These are phyloP conservation scores for Aaosphaeria pasadenensis DNA, from an alignment of 2,329 filamentous ascomycete genomes.

Conservation along the genomic window DNA sequence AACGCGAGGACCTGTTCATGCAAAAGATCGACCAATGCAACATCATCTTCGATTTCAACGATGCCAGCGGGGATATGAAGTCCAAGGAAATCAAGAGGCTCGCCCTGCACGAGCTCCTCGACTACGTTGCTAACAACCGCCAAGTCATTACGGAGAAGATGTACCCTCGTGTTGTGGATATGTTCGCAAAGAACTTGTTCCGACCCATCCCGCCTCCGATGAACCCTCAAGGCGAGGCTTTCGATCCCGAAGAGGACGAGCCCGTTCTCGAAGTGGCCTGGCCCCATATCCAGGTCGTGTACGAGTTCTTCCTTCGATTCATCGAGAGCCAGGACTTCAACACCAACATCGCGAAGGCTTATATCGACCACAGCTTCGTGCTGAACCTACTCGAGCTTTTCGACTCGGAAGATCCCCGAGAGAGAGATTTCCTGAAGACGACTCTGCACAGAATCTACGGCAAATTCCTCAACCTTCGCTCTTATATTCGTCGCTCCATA, in stretches of 20 bases:
- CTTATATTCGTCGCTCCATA: conserved; percentile 96
- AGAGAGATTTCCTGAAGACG: conserved; percentile 96
- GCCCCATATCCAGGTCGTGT: conserved; percentile 99
- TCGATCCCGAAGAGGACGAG: conserved; percentile 97
- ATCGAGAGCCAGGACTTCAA: conserved; percentile 99
- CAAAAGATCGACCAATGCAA: conserved; percentile 99
- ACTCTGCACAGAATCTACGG: conserved; percentile 97
- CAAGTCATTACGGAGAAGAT: conserved; percentile 98
- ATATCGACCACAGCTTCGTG: conserved; percentile 98
- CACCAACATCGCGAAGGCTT: conserved; percentile 98
- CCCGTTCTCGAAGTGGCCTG: conserved; percentile 96
- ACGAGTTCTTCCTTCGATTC: conserved; percentile 98
- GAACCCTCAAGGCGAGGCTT: conserved; percentile 96
- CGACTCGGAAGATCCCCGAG: conserved; percentile 94
- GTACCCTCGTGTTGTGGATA: conserved; percentile 97
- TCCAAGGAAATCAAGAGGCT: conserved; percentile 99
- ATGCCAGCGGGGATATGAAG: conserved; percentile 97
- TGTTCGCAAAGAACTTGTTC: conserved; percentile 99
- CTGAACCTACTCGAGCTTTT: conserved; percentile 94
- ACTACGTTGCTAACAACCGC: conserved; percentile 97
- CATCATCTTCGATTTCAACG: conserved; percentile 99
- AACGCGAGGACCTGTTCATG: conserved; percentile 96
- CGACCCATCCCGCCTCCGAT: conserved; percentile 94
- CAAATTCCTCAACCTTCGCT: conserved; percentile 96
- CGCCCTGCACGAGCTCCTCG: conserved; percentile 89